Evolutionary conservation across 192 early-diverging fungal genomes (phyloP).

Genomic region (Linderina pennispora): DNA sequence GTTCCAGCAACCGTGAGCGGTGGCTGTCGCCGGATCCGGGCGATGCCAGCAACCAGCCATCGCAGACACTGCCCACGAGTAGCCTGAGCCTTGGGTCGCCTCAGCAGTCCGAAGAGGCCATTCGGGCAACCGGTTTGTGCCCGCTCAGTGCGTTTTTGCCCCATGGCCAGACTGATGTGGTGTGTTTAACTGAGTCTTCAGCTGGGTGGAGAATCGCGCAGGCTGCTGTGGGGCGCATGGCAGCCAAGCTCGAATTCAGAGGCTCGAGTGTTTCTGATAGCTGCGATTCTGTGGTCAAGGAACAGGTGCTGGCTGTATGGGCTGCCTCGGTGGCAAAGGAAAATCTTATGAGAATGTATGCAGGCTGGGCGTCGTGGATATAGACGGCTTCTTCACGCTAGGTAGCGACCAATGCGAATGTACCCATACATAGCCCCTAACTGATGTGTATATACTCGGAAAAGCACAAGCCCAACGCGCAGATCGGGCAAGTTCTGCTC

Average conservation of each 20-base stretch:
- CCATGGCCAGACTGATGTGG: not conserved
- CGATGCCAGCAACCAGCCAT: not conserved
- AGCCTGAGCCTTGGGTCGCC: not conserved
- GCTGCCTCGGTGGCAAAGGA: conserved; percentile 12
- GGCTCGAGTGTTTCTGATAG: not conserved
- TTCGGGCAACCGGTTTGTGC: conserved; percentile 19
- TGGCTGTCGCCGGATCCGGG: too few relatives aligned
- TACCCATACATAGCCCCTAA: too few relatives aligned
- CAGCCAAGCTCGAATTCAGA: conserved; percentile 20
- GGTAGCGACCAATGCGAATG: too few relatives aligned
- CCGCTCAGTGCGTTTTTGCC: conserved; percentile 27
- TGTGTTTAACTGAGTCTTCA: conserved; percentile 4
- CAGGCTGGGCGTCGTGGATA: conserved; percentile 36
- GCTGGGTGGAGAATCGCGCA: conserved; percentile 33
- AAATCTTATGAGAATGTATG: conserved; percentile 20
- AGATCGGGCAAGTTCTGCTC: too few relatives aligned
- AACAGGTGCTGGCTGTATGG: conserved; percentile 21
- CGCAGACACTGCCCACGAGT: not conserved
- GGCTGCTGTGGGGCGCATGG: conserved; percentile 17
- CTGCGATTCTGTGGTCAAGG: conserved; percentile 1
- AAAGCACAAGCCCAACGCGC: too few relatives aligned
- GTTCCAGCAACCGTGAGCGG: too few relatives aligned
- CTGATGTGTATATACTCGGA: too few relatives aligned
- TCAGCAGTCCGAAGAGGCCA: conserved; percentile 2
- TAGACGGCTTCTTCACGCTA: conserved; percentile 1